phyloP scores from a whole-genome alignment of 2,329 filamentous ascomycete genomes.

The Cladosporium sp. region DNA sequence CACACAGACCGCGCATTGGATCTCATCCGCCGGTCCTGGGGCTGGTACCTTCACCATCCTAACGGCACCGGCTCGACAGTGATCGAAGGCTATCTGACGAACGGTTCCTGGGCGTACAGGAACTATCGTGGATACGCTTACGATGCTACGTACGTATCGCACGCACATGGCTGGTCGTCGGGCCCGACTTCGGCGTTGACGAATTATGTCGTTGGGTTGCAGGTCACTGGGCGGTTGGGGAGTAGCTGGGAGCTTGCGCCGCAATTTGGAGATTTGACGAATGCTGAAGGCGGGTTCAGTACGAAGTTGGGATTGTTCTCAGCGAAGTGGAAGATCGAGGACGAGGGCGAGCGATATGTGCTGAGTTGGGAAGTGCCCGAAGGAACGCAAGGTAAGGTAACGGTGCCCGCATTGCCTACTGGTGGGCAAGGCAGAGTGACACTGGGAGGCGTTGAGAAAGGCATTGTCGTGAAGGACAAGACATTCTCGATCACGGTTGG shows the following conservation, averaged over 20 bases:
- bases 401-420: constrained; percentile 28
- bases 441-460: not conserved
- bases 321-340: constrained; percentile 38
- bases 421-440: not conserved
- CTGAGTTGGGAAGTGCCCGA: constrained; percentile 34
- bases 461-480: not conserved
- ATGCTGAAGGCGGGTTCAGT: constrained; percentile 49
- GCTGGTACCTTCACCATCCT: constrained; percentile 57
- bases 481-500: not conserved
- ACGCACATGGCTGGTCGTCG: constrained; percentile 56
- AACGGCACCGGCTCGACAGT: constrained; percentile 57
- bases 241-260: constrained; percentile 49
- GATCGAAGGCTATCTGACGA: constrained; percentile 53
- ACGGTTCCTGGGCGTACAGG: constrained; percentile 50
- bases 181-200: constrained; percentile 51
- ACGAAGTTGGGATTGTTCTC: constrained; percentile 49
- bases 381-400: constrained; percentile 38
- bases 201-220: constrained; percentile 49
- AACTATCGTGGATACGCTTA: constrained; percentile 3
- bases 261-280: constrained; percentile 47
- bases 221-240: constrained; percentile 44
- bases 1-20: constrained; percentile 45
- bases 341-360: constrained; percentile 24
- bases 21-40: constrained; percentile 53
- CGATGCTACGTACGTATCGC: constrained; percentile 50